phyloP scores from a whole-genome alignment of 1,284 basidiomycete genomes.

The Rhodotorula sp. region DNA sequence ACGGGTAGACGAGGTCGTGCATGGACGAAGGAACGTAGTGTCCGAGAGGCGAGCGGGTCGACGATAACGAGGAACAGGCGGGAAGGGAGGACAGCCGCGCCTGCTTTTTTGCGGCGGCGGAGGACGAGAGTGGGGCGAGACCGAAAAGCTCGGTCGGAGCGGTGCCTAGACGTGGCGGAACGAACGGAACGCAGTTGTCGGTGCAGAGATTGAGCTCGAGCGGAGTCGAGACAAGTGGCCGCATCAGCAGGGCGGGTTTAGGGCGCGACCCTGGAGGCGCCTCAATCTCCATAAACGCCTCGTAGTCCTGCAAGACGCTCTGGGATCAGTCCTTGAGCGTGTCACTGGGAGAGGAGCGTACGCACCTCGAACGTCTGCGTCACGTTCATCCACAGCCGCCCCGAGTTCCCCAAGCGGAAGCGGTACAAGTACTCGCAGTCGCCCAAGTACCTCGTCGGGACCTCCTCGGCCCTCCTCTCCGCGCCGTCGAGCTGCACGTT shows the following conservation, averaged over 20 bases:
- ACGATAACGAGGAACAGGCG: no score
- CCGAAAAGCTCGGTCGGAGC: no score
- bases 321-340: not conserved
- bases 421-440: not conserved
- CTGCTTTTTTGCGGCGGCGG: no score
- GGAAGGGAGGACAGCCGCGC: no score
- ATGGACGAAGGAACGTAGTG: slow-evolving; percentile 6
- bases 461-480: not conserved
- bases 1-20: slow-evolving; percentile 9
- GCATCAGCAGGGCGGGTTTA: slow-evolving; percentile 1
- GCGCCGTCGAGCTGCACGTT: slow-evolving; percentile 11
- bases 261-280: not conserved
- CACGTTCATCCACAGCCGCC: slow-evolving; percentile 5
- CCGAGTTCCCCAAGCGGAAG: not conserved
- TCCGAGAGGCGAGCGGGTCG: not conserved
- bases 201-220: slow-evolving; percentile 5
- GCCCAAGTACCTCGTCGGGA: not conserved
- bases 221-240: not conserved
- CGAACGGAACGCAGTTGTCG: not conserved
- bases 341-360: accelerated
- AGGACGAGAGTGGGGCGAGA: no score
- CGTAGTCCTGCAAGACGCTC: not conserved
- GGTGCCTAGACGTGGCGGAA: not conserved
- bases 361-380: not conserved
- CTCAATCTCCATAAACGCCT: not conserved